Conservation (phyloP, 164 flowering plant species). For the Protea cynaroides region DNA sequence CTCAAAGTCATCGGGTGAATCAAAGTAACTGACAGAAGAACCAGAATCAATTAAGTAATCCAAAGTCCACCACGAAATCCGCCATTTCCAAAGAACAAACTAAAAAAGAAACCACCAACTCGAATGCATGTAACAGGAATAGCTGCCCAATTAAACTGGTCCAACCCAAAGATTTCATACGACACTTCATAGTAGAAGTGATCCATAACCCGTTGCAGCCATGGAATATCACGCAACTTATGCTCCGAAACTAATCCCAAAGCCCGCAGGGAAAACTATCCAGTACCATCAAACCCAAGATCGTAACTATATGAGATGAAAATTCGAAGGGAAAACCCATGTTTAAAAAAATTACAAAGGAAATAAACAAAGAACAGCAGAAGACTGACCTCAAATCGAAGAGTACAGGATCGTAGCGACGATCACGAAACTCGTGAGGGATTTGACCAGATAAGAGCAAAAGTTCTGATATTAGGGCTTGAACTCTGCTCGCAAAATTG, state of each 20-base stretch:
- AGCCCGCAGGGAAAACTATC: neutral
- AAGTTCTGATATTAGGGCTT: constrained; percentile 24
- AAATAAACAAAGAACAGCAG: neutral
- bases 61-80: neutral
- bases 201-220: too few relatives aligned
- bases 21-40: constrained; percentile 17
- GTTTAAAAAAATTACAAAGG: neutral
- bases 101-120: neutral
- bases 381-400: constrained; percentile 23
- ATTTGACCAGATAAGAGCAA: constrained; percentile 18
- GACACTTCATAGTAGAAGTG: too few relatives aligned
- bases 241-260: neutral
- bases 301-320: too few relatives aligned
- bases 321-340: too few relatives aligned
- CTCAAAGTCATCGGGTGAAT: constrained; percentile 19
- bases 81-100: neutral
- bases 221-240: too few relatives aligned
- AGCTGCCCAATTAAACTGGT: too few relatives aligned
- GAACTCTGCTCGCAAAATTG: constrained; percentile 19
- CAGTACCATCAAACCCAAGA: neutral
- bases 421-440: constrained; percentile 20
- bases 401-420: constrained; percentile 22
- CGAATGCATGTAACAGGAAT: too few relatives aligned
- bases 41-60: neutral
- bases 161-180: too few relatives aligned